phyloP scores from a whole-genome alignment of 1,284 basidiomycete genomes.

The Puccinia novopanici region DNA sequence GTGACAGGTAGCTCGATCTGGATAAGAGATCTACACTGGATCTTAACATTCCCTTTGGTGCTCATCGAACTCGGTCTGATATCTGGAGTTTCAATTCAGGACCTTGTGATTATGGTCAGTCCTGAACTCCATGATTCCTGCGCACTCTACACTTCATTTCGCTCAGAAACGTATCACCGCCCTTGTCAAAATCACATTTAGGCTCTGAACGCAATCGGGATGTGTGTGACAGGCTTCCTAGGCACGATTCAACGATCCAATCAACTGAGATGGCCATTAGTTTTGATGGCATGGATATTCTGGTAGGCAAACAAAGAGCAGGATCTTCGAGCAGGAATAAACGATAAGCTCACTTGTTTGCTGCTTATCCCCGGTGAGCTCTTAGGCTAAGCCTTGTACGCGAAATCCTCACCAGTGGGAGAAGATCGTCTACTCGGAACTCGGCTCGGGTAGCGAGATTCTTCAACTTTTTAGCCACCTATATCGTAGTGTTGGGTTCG shows the following conservation, averaged over 20 bases:
- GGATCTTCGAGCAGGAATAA: background rate
- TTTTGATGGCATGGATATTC: constrained; percentile 38
- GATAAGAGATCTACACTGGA: constrained; percentile 39
- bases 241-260: constrained; percentile 22
- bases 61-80: constrained; percentile 20
- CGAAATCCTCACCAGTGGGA: constrained; percentile 17
- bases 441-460: constrained; percentile 15
- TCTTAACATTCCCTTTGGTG: constrained; percentile 21
- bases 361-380: background rate
- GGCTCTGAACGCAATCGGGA: constrained; percentile 21
- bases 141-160: background rate
- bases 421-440: constrained; percentile 14
- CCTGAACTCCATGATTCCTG: background rate
- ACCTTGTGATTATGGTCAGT: constrained; percentile 28
- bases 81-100: constrained; percentile 23
- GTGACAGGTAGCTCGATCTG: constrained; percentile 26
- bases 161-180: background rate
- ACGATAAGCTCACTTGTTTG: background rate
- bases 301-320: background rate
- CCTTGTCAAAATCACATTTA: background rate
- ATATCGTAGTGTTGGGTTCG: constrained; percentile 21
- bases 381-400: constrained; percentile 27
- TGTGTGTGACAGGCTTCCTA: constrained; percentile 24
- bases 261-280: constrained; percentile 22
- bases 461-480: constrained; percentile 14